Base-by-base conservation (phyloP, 1,284 basidiomycete species). In the Malassezia yamatoensis region DNA sequence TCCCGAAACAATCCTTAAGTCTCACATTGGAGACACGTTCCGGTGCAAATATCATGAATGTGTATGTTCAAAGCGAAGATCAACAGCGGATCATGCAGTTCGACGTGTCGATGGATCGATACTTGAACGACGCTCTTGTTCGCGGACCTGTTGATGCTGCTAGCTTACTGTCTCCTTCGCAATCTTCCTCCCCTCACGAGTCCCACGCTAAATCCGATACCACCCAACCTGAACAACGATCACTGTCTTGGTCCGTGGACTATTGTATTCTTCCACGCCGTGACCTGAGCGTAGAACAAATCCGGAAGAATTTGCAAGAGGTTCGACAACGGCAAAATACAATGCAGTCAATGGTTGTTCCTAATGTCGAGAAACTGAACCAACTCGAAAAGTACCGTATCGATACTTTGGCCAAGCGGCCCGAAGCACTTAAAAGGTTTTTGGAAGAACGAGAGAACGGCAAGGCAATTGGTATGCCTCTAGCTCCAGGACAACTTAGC, bases 1-100 rank as follows among this genome's bases (percentile, higher is more conserved):
- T 85, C 76, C 86, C 87, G 0, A 43, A 53, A 13, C 56, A 72
- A 38, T 60, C 65, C 29, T 53, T 74, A 21, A 63, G 61, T 44
- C 54, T 74, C 33, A 70, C 71, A 9, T 29, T 74, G 2, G 70
- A 72, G 24, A 51, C 58, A 21, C 51, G 49, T 21, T 53, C 55
- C 15, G 51, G 57, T 3, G 49, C 60, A 1, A 49, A 20, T 5
- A 44, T 50, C 5, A 65, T 69, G 64, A 51, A 47, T 18, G 62
- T 70, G 13, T 65, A 63, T 48, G 66, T 72, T n/a, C 61, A 71
- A 49, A 63, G 65, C 4, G 56, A 45, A 16, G 37, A 47, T 1
- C 18, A 16, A 36, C 20, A 62, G 12, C 54, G 6, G 2, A 64
- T 70, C 29, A 57, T 58, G 0, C 66, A 70, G 48, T 46, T 74